phyloP scores from a whole-genome alignment of 352 stramenopile species.

The Phytophthora lateralis region DNA sequence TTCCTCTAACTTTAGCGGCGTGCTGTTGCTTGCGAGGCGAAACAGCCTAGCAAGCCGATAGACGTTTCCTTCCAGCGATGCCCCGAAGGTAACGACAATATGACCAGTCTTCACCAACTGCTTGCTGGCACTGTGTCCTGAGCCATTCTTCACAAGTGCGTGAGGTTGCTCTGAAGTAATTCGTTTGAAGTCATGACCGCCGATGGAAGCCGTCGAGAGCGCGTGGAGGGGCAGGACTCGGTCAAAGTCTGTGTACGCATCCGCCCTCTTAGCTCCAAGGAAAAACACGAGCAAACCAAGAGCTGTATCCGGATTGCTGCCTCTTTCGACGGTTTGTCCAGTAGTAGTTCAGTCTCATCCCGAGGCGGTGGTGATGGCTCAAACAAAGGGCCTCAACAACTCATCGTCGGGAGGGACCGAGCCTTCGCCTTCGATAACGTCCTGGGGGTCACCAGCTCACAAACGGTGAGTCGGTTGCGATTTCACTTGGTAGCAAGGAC shows the following conservation, averaged over 20 bases:
- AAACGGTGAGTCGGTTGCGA: slow-evolving; percentile 46
- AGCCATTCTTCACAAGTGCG: slow-evolving; percentile 12
- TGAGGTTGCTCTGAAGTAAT: slow-evolving; percentile 4
- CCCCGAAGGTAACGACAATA: slow-evolving; percentile 29
- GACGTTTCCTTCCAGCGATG: slow-evolving; percentile 20
- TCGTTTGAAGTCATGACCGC: slow-evolving; percentile 22
- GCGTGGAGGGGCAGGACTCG: slow-evolving; percentile 52
- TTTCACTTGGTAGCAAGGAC: background rate
- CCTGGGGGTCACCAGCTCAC: slow-evolving; percentile 71
- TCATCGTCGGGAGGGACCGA: slow-evolving; percentile 84
- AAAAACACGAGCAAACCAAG: slow-evolving; percentile 73
- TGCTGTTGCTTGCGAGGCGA: background rate
- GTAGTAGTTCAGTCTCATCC: slow-evolving; percentile 17
- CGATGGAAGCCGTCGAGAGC: slow-evolving; percentile 27
- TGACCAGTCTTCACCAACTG: slow-evolving; percentile 23
- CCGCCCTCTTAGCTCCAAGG: slow-evolving; percentile 64
- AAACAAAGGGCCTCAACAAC: slow-evolving; percentile 49
- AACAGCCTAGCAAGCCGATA: slow-evolving; percentile 5
- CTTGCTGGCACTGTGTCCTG: slow-evolving; percentile 5
- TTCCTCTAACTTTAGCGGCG: slow-evolving; percentile 27
- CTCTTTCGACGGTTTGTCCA: slow-evolving; percentile 52
- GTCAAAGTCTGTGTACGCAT: slow-evolving; percentile 83
- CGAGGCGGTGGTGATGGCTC: slow-evolving; percentile 4
- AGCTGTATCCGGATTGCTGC: slow-evolving; percentile 73
- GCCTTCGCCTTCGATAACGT: slow-evolving; percentile 92